Percentiles rank a stretch among this genome's conserved stretches.
Conservation (phyloP, 805 yeast genomes). For the Danielia oregonensis region DNA sequence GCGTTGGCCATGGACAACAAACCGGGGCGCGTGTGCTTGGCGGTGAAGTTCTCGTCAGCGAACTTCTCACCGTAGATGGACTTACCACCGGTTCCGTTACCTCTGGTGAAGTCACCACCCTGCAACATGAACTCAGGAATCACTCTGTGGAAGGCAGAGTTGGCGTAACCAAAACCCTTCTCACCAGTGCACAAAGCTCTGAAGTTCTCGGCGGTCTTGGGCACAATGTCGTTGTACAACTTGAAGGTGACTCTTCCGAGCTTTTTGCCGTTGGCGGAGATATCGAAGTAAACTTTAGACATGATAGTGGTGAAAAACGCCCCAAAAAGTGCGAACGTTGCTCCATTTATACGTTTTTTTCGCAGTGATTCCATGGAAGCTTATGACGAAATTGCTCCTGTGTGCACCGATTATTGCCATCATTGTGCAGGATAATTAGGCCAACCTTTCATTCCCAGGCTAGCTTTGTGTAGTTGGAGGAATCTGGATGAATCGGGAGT, state of each 20-base stretch:
- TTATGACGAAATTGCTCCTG: too few species aligned
- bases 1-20: slow-evolving; percentile 97
- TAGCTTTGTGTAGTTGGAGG: too few species aligned
- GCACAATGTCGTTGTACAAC: slow-evolving; percentile 85
- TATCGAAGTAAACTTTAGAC: slow-evolving; percentile 79
- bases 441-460: too few species aligned
- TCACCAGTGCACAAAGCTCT: slow-evolving; percentile 93
- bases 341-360: too few species aligned
- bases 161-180: slow-evolving; percentile 88
- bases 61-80: slow-evolving; percentile 79
- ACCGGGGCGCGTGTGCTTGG: slow-evolving; percentile 80
- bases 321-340: background rate
- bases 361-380: too few species aligned
- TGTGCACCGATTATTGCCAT: too few species aligned
- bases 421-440: too few species aligned
- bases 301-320: slow-evolving; percentile 24
- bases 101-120: slow-evolving; percentile 71
- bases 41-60: slow-evolving; percentile 84
- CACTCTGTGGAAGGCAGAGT: slow-evolving; percentile 92
- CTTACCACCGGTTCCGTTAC: slow-evolving; percentile 93
- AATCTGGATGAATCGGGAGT: too few species aligned
- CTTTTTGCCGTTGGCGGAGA: slow-evolving; percentile 65
- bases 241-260: slow-evolving; percentile 84
- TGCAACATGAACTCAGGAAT: slow-evolving; percentile 96
- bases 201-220: slow-evolving; percentile 96